Base-by-base conservation (phyloP, 495 filamentous ascomycete species). In the Talaromyces borbonicus region DNA sequence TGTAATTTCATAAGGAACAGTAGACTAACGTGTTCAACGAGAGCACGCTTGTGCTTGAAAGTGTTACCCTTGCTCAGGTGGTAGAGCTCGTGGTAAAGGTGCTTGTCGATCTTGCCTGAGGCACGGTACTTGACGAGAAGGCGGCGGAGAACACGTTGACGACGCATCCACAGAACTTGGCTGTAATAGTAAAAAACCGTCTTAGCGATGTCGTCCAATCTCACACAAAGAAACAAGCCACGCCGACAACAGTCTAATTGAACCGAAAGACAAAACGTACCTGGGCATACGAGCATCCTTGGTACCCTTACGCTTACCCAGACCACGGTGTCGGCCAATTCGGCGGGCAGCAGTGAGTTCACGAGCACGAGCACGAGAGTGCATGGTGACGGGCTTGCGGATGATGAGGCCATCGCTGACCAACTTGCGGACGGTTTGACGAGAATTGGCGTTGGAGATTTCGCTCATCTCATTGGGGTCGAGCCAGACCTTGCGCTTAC, bases 261-360 rank as follows among this genome's bases (percentile, higher is more conserved):
- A n/a, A n/a, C n/a, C n/a, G n/a, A n/a, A n/a, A n/a, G n/a, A n/a
- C n/a, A n/a, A n/a, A 38, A 38, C 85, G 66, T 86, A 94, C 87
- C 82, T 84, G 61, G 92, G 92, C 92, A 99, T 99, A 78, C 92
- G 86, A 68, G 92, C 90, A 68, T 99, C 88, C 69, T 87, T 87
- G 66, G 92, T 97, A 95, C 92, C 92, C 90, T 97, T 97, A 70
- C 92, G 85, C 87, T 99, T 99, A 83, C 92, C 92, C 74, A 94
- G 90, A 64, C 92, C 92, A 58, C 90, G 83, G 78, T 99, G 92
- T 75, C 92, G 80, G 57, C 92, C 92, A 63, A 88, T 85, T 54
- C 90, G 76, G 70, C 89, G 81, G 65, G 92, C 86, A 50, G 82
- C 83, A 66, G 80, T 87, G 65, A 97, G 76, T 66, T 87, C 86